phyloP scores from a whole-genome alignment of 306 rosid genomes.

The Medicago arabica region DNA sequence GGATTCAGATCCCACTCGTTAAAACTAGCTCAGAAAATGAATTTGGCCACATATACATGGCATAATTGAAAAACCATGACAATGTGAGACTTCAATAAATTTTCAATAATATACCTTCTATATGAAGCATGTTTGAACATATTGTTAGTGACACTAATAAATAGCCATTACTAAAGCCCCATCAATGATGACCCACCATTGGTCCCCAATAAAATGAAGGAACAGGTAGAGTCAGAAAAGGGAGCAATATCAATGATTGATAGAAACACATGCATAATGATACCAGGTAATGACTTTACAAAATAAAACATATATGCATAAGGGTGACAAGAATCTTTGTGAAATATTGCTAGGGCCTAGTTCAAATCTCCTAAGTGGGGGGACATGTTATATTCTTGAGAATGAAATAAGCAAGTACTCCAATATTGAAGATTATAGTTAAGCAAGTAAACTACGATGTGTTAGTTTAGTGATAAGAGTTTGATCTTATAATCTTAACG shows the following conservation, averaged over 20 bases:
- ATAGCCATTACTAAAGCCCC: not conserved
- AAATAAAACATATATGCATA: not conserved
- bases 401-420: not conserved
- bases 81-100: too few relatives aligned
- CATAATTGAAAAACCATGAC: too few relatives aligned
- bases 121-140: too few relatives aligned
- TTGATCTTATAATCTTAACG: not conserved
- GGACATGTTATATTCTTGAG: not conserved
- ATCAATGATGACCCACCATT: not conserved
- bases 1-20: too few relatives aligned
- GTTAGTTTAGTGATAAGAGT: too few relatives aligned
- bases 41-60: too few relatives aligned
- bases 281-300: not conserved
- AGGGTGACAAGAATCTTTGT: conserved; percentile 1
- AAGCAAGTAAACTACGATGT: not conserved
- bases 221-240: not conserved
- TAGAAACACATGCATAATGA: conserved; percentile 20
- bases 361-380: conserved; percentile 1
- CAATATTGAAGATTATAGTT: not conserved
- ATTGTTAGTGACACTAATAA: not conserved
- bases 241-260: conserved; percentile 26
- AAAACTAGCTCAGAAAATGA: too few relatives aligned
- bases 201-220: not conserved
- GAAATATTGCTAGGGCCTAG: conserved; percentile 11
- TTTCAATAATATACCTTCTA: too few relatives aligned